phyloP scores from a whole-genome alignment of 2,329 filamentous ascomycete species.

The Penicillium olsonii region DNA sequence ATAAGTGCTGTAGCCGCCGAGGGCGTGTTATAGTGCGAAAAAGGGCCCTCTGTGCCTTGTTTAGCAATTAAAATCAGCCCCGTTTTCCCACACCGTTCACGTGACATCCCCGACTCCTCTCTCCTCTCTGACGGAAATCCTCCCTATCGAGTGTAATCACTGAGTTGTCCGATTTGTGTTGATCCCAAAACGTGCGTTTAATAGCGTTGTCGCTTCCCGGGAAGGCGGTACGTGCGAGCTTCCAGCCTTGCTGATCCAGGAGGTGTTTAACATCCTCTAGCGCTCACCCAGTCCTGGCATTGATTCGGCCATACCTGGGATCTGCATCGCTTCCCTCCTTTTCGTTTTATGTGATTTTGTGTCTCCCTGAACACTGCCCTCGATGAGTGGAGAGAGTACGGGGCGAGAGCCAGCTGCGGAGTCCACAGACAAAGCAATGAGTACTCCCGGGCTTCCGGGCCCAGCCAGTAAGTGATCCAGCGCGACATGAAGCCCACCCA shows the following conservation, averaged over 20 bases:
- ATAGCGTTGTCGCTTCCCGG: slow-evolving; percentile 14
- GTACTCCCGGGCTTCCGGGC: slow-evolving; percentile 29
- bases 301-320: slow-evolving; percentile 10
- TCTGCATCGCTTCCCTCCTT: slow-evolving; percentile 11
- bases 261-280: slow-evolving; percentile 18
- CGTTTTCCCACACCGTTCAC: slow-evolving; percentile 15
- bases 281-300: slow-evolving; percentile 11
- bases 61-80: slow-evolving; percentile 11
- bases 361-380: slow-evolving; percentile 20
- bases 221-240: slow-evolving; percentile 16
- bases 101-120: slow-evolving; percentile 25
- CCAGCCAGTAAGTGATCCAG: slow-evolving; percentile 29
- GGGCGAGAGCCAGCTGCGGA: slow-evolving; percentile 34
- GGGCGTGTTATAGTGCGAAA: slow-evolving; percentile 13
- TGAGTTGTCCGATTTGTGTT: slow-evolving; percentile 15
- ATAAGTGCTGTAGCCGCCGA: slow-evolving; percentile 17
- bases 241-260: slow-evolving; percentile 12
- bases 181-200: slow-evolving; percentile 6
- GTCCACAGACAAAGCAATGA: slow-evolving; percentile 36
- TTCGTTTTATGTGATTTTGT: slow-evolving; percentile 11
- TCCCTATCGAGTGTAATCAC: background rate
- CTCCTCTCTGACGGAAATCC: slow-evolving; percentile 11
- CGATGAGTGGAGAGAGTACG: slow-evolving; percentile 38
- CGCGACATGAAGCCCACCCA: background rate
- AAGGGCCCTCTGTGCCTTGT: slow-evolving; percentile 4